These are phyloP conservation scores for Colletotrichum sp. DNA, from an alignment of 2,329 filamentous ascomycete genomes.

Conservation along the genomic window DNA sequence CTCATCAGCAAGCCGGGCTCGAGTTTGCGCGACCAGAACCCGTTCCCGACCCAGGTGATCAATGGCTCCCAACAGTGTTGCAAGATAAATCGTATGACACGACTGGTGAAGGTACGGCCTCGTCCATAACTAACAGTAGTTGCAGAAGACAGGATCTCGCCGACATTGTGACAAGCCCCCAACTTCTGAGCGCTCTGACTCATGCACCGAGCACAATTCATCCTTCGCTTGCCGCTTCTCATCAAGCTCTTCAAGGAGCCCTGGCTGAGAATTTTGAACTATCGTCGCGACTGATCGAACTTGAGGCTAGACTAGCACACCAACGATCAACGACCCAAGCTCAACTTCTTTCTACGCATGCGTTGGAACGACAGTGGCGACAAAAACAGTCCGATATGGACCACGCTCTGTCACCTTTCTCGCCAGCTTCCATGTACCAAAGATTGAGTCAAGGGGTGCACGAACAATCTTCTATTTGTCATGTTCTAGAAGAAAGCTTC, in stretches of 20 bases:
- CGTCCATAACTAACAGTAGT: background rate
- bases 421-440: slow-evolving; percentile 85
- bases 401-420: slow-evolving; percentile 80
- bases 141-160: slow-evolving; percentile 79
- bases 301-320: slow-evolving; percentile 61
- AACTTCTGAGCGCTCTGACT: slow-evolving; percentile 76
- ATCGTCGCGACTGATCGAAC: slow-evolving; percentile 63
- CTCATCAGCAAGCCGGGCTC: background rate
- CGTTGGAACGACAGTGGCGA: slow-evolving; percentile 90
- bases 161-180: slow-evolving; percentile 65
- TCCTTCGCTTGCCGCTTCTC: slow-evolving; percentile 70
- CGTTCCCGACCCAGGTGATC: slow-evolving; percentile 65
- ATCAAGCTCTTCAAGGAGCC: slow-evolving; percentile 65
- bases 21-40: slow-evolving; percentile 31
- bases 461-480: slow-evolving; percentile 83
- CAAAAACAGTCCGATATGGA: slow-evolving; percentile 91
- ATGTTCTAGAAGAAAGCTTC: slow-evolving; percentile 91
- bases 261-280: slow-evolving; percentile 75
- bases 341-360: slow-evolving; percentile 80
- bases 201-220: slow-evolving; percentile 71
- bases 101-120: slow-evolving; percentile 33
- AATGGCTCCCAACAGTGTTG: slow-evolving; percentile 79
- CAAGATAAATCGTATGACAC: slow-evolving; percentile 75
- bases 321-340: slow-evolving; percentile 77
- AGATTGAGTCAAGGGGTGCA: slow-evolving; percentile 75